Base-by-base conservation (phyloP, 805 yeast genomes). In the Yamadazyma nakazawae region DNA sequence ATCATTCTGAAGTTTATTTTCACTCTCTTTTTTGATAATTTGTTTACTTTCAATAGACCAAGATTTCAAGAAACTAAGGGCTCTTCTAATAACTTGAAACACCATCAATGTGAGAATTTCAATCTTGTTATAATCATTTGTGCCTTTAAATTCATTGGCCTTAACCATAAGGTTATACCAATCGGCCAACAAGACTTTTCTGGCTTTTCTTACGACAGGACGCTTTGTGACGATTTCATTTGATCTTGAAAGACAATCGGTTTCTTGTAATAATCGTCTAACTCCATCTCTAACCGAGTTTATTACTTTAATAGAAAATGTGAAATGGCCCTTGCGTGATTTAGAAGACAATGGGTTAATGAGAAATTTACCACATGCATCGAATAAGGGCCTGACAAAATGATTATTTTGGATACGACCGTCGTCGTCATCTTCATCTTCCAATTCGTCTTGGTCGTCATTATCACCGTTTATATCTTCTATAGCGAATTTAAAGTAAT, bases 131-230 rank as follows among this genome's bases (percentile, higher is more conserved):
- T 69, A 67, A 43, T 76, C 79, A 24, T 81, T 70, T 0, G 90
- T 82, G 37, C 84, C 81, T 58, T 83, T 80, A 56, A 79, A 85
- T 34, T 84, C 86, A 52, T 84, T 85, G 1, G 92, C 91, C 57
- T 84, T 85, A 34, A 81, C 75, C 82, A 85, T 83, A 35, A 87
- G 68, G 43, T 81, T 82, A 52, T 86, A 85, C 96, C 95, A 87
- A 59, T 85, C 91, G 2, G 91, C 84, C 28, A 87, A 72, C 46
- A 87, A 64, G 34, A 81, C 74, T 61, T 87, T 87, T 53, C 96
- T 74, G 44, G 81, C 72, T 52, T 76, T 80, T 46, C 88, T 70
- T 13, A 87, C 79, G 3, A 76, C 61, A 1, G 88, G 83, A 42
- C 79, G 75, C 50, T 76, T 74, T 51, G 81, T 79, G 5, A 87